A percentile compares a stretch with the other conserved stretches of the same genome.
Conservation (phyloP, 2,329 filamentous ascomycete genomes). For the Daldinia sp. region DNA sequence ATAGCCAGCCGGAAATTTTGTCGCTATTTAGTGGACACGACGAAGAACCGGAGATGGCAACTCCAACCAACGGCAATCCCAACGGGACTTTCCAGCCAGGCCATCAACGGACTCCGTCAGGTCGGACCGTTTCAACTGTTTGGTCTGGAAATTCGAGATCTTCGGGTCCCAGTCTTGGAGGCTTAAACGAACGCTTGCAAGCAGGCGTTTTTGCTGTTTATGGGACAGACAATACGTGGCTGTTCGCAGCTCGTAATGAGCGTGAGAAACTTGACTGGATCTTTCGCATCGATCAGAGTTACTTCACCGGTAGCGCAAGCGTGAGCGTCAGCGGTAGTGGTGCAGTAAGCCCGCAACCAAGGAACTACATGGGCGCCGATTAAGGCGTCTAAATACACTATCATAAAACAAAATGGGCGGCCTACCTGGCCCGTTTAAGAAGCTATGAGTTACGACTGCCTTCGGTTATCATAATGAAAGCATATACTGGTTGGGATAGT, state of each 20-base stretch:
- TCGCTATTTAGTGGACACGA: conserved; percentile 64
- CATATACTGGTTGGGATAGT: conserved; percentile 38
- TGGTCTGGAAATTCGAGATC: conserved; percentile 60
- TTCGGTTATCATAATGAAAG: conserved; percentile 36
- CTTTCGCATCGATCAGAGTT: conserved; percentile 87
- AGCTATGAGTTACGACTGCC: conserved; percentile 38
- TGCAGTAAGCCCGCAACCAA: conserved; percentile 50
- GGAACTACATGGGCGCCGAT: conserved; percentile 37
- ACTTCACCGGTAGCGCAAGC: conserved; percentile 59
- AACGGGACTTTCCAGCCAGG: conserved; percentile 53
- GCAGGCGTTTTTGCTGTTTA: conserved; percentile 93
- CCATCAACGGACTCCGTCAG: conserved; percentile 60
- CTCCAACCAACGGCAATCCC: conserved; percentile 42
- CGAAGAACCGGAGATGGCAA: conserved; percentile 32
- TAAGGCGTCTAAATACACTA: conserved; percentile 14
- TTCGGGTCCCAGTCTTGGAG: conserved; percentile 56
- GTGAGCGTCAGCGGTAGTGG: conserved; percentile 51
- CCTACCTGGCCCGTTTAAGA: conserved; percentile 21
- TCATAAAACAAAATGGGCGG: conserved; percentile 17
- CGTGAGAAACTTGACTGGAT: conserved; percentile 98
- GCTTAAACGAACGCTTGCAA: conserved; percentile 66
- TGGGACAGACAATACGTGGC: conserved; percentile 91
- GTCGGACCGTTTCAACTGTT: conserved; percentile 62
- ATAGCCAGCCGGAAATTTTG: conserved; percentile 88
- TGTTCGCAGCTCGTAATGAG: conserved; percentile 90